Evolutionary conservation across 805 yeast species (phyloP).

Genomic region (Barnettozyma vustinii): DNA sequence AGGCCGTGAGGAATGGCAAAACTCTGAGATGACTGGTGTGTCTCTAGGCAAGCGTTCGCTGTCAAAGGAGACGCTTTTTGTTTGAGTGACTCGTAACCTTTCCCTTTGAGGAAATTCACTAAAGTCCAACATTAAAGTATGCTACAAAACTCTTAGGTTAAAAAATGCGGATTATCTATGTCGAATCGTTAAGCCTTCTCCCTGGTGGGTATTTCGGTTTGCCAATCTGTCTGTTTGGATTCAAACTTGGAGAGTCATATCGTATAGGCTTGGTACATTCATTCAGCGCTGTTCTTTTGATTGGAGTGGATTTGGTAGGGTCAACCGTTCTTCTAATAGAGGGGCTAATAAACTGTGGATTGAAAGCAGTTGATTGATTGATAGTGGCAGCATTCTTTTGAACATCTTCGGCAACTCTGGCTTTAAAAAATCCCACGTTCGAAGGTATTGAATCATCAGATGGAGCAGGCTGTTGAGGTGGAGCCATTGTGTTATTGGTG

Average conservation of each 20-base stretch:
- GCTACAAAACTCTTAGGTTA: too few relatives aligned
- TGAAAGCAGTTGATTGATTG: slow-evolving; percentile 34
- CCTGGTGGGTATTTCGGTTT: slow-evolving; percentile 24
- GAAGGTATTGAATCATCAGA: slow-evolving; percentile 3
- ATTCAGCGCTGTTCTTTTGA: slow-evolving; percentile 34
- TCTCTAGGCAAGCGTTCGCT: too few relatives aligned
- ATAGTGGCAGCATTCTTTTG: slow-evolving; percentile 37
- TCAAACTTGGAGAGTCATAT: slow-evolving; percentile 25
- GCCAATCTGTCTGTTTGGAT: slow-evolving; percentile 25
- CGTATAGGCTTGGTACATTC: slow-evolving; percentile 15
- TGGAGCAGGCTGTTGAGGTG: neutral
- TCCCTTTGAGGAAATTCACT: neutral
- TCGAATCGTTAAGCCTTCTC: neutral
- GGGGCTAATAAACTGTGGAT: slow-evolving; percentile 53
- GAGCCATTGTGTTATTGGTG: neutral
- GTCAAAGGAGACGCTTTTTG: too few relatives aligned
- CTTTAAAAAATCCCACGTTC: slow-evolving; percentile 49
- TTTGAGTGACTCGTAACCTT: neutral
- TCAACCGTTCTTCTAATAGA: slow-evolving; percentile 57
- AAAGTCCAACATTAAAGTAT: neutral
- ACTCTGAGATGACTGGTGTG: too few relatives aligned
- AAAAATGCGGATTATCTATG: neutral
- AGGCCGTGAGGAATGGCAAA: neutral
- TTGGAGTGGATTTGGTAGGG: slow-evolving; percentile 62
- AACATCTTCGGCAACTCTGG: slow-evolving; percentile 55